phyloP scores from a whole-genome alignment of 352 stramenopile genomes.

The Pythium phragmiticola region DNA sequence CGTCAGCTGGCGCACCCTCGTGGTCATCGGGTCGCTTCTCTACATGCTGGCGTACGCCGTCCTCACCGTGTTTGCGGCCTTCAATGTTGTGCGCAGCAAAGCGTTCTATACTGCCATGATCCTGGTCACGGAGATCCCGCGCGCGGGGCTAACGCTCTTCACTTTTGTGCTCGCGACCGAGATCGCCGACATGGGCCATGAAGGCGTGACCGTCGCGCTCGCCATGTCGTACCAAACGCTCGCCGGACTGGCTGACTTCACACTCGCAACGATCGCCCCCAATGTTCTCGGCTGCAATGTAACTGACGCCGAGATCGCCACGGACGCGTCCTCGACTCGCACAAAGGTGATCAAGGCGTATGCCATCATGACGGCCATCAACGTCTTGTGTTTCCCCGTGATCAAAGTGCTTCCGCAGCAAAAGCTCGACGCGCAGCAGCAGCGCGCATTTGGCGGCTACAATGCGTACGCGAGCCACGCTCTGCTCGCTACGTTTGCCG shows the following conservation, averaged over 20 bases:
- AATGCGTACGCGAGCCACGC: conserved; percentile 37
- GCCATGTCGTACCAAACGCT: conserved; percentile 54
- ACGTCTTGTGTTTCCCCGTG: conserved; percentile 22
- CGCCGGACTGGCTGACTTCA: conserved; percentile 26
- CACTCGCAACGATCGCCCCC: conserved; percentile 29
- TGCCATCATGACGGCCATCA: conserved; percentile 18
- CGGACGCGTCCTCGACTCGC: conserved; percentile 1
- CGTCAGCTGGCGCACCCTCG: conserved; percentile 37
- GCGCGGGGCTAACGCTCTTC: conserved; percentile 43
- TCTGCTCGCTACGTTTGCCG: conserved; percentile 36
- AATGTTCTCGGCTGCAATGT: conserved; percentile 8
- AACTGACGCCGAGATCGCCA: neutral
- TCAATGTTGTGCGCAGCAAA: conserved; percentile 31
- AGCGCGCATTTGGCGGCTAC: conserved; percentile 46
- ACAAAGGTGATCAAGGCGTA: conserved; percentile 17
- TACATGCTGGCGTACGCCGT: conserved; percentile 29
- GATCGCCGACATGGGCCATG: conserved; percentile 44
- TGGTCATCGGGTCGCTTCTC: conserved; percentile 25
- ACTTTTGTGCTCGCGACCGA: conserved; percentile 43
- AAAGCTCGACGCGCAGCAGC: conserved; percentile 49
- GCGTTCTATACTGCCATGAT: conserved; percentile 40
- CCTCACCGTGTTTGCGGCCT: conserved; percentile 35
- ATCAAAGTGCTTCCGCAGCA: conserved; percentile 34
- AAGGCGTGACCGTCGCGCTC: conserved; percentile 52
- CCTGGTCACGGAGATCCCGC: conserved; percentile 34